Conservation (phyloP, 768 basidiomycete genomes). For the Fibroporia radiculosa region DNA sequence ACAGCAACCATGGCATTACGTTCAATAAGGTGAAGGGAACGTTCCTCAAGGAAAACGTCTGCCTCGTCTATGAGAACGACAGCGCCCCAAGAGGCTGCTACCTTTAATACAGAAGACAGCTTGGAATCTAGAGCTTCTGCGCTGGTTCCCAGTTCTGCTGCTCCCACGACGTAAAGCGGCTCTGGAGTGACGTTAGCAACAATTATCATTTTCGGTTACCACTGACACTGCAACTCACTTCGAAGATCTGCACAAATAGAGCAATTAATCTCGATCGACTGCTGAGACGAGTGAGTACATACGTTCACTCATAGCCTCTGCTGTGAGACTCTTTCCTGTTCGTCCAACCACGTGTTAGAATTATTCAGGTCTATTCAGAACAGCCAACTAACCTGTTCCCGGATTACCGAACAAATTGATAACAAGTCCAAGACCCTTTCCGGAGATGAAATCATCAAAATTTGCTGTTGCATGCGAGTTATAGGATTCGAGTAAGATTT, state of each 20-base stretch:
- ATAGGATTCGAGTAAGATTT: conserved; percentile 24
- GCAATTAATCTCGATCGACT: background rate
- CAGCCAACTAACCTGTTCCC: conserved; percentile 16
- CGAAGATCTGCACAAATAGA: conserved; percentile 13
- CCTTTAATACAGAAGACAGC: conserved; percentile 25
- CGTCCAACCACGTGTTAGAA: background rate
- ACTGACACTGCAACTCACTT: conserved; percentile 10
- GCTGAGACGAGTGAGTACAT: conserved; percentile 4
- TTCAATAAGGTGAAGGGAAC: conserved; percentile 54
- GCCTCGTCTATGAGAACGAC: conserved; percentile 34
- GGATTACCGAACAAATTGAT: conserved; percentile 27
- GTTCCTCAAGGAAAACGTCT: conserved; percentile 67
- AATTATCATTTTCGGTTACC: background rate
- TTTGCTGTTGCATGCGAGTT: conserved; percentile 12
- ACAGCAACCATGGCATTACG: conserved; percentile 71
- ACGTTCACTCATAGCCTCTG: conserved; percentile 30
- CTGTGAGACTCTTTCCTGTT: conserved; percentile 25
- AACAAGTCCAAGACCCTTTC: conserved; percentile 30
- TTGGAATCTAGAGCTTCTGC: conserved; percentile 24
- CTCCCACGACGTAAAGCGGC: conserved; percentile 28
- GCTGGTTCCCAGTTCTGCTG: conserved; percentile 27
- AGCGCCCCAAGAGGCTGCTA: conserved; percentile 27
- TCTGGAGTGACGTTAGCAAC: conserved; percentile 11
- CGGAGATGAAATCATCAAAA: conserved; percentile 28
- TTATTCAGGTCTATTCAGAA: background rate